These are phyloP conservation scores for Apiospora pterosperma DNA, from an alignment of 2,329 filamentous ascomycete genomes.

Conservation along the genomic window DNA sequence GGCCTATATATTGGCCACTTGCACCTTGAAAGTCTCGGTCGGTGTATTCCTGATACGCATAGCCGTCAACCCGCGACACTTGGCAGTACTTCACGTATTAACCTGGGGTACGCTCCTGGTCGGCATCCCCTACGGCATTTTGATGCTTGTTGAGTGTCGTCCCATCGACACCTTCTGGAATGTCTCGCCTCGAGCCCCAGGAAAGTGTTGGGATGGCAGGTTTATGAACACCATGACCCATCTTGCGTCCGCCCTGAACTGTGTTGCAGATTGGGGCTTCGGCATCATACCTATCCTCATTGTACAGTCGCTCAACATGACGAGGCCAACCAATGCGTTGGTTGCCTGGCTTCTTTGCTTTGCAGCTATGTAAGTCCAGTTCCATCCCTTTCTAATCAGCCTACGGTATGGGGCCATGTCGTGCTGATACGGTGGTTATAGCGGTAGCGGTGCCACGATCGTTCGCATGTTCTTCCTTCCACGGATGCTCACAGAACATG, in stretches of 20 bases:
- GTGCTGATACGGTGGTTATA: not conserved
- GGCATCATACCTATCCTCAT: constrained; percentile 7
- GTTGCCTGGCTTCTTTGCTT: constrained; percentile 7
- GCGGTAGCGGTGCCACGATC: not conserved
- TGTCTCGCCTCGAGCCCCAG: constrained; percentile 4
- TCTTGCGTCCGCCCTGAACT: constrained; percentile 4
- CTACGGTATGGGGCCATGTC: no score
- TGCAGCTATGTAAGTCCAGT: constrained; percentile 1
- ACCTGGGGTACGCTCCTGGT: not conserved
- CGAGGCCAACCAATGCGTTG: constrained; percentile 2
- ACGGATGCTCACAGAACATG: not conserved
- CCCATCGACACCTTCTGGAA: constrained; percentile 6
- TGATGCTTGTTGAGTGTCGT: constrained; percentile 4
- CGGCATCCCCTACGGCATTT: constrained; percentile 4
- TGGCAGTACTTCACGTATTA: not conserved
- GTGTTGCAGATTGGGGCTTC: constrained; percentile 2
- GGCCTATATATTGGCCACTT: constrained; percentile 5
- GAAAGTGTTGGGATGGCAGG: constrained; percentile 6
- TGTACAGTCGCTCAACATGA: constrained; percentile 4
- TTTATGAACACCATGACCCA: not conserved
- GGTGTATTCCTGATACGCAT: constrained; percentile 7
- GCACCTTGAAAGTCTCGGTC: constrained; percentile 4
- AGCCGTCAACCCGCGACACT: not conserved
- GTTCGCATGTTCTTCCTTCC: not conserved
- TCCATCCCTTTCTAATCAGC: not conserved